Evolutionary conservation across 2,329 filamentous ascomycete species (phyloP).

Genomic region (Pleoardoris graminearum): DNA sequence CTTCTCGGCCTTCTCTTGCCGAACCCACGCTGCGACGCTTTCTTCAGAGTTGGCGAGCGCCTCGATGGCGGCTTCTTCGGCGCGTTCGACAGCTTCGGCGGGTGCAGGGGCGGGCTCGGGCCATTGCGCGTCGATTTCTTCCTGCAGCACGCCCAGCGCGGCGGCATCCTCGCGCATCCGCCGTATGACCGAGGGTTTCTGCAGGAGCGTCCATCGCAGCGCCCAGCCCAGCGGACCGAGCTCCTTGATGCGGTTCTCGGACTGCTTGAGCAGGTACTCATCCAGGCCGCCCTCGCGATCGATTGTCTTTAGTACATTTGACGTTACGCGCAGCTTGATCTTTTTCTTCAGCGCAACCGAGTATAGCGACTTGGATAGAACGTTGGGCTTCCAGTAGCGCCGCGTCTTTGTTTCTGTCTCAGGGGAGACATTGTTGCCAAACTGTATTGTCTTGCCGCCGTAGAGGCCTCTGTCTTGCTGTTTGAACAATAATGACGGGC

Average conservation of each 20-base stretch:
- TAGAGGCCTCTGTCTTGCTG: conserved; percentile 78
- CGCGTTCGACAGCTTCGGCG: conserved; percentile 18
- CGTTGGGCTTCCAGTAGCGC: conserved; percentile 75
- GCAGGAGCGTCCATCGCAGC: conserved; percentile 86
- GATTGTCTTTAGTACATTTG: conserved; percentile 67
- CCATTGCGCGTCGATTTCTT: conserved; percentile 39
- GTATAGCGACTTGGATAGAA: conserved; percentile 68
- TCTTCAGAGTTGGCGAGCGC: conserved; percentile 13
- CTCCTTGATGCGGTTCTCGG: conserved; percentile 76
- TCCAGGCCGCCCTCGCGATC: conserved; percentile 88
- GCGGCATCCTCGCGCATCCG: conserved; percentile 68
- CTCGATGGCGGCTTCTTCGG: conserved; percentile 14
- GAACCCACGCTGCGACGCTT: not conserved
- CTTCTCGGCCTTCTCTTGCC: conserved; percentile 13
- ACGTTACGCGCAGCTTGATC: conserved; percentile 70
- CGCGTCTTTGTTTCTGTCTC: conserved; percentile 71
- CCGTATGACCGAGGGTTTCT: conserved; percentile 68
- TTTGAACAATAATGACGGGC: conserved; percentile 71
- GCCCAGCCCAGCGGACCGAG: conserved; percentile 89
- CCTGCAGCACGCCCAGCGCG: conserved; percentile 64
- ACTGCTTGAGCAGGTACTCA: conserved; percentile 83
- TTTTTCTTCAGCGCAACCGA: conserved; percentile 63
- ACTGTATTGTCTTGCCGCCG: conserved; percentile 70
- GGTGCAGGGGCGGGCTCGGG: conserved; percentile 25
- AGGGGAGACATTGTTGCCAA: conserved; percentile 75